A percentile compares a stretch with the other conserved stretches of the same genome.
Evolutionary conservation across 2,329 filamentous ascomycete genomes (phyloP).

Genomic region (Leptographium lundbergii): DNA sequence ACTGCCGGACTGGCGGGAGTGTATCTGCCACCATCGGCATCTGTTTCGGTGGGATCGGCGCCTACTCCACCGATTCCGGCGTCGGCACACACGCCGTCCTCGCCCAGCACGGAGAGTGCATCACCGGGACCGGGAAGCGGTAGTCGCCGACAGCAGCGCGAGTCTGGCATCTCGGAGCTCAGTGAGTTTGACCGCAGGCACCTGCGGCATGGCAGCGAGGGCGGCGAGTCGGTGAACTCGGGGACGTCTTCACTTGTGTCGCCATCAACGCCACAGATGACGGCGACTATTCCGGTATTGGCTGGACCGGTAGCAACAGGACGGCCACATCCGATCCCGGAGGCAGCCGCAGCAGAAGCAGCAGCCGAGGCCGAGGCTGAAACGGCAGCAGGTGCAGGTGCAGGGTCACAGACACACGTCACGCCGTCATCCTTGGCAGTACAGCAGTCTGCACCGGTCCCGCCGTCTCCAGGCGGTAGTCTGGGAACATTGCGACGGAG

Average conservation of each 20-base stretch:
- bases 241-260: conserved; percentile 10
- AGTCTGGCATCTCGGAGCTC: conserved; percentile 28
- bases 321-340: conserved; percentile 1
- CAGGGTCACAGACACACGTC: background rate
- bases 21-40: background rate
- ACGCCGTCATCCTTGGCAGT: background rate
- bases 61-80: background rate
- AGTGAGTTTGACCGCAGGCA: conserved; percentile 28
- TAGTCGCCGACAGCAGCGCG: background rate
- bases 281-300: background rate
- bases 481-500: conserved; percentile 5
- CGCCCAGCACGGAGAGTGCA: background rate
- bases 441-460: background rate
- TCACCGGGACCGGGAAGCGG: background rate
- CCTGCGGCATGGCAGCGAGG: conserved; percentile 28
- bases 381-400: background rate
- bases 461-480: background rate
- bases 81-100: background rate
- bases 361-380: conserved; percentile 3
- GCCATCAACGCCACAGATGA: background rate
- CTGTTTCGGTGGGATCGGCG: background rate
- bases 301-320: background rate
- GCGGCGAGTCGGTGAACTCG: conserved; percentile 19
- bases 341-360: background rate
- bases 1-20: background rate